These are phyloP conservation scores for Kuraishia molischiana DNA, from an alignment of 805 yeast species.

Conservation along the genomic window DNA sequence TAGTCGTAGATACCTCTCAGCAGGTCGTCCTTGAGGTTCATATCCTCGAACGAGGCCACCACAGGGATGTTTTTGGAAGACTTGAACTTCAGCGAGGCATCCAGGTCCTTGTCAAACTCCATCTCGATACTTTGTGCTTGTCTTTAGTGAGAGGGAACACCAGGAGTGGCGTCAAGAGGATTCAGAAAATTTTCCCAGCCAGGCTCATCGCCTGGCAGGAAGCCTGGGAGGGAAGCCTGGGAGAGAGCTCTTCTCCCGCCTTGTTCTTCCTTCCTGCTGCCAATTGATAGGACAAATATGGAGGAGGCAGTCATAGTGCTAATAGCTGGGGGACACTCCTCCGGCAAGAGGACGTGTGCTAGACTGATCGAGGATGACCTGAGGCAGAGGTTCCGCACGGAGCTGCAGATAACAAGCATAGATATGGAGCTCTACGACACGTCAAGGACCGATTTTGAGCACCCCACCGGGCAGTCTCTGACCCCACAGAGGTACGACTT, in stretches of 20 bases:
- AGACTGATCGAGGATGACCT: conserved; percentile 12
- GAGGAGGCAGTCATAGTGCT: conserved; percentile 8
- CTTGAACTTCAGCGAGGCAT: conserved; percentile 50
- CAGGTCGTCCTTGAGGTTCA: conserved; percentile 57
- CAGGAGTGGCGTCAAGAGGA: too few relatives aligned
- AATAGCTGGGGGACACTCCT: conserved; percentile 25
- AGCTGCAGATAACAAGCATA: conserved; percentile 10
- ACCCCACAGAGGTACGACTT: conserved; percentile 34
- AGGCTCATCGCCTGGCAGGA: background rate
- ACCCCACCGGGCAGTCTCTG: conserved; percentile 4
- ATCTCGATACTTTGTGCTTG: too few relatives aligned
- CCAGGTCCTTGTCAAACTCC: conserved; percentile 55
- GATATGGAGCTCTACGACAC: conserved; percentile 13
- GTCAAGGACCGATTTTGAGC: background rate
- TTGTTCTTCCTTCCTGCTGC: too few relatives aligned
- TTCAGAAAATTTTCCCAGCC: background rate
- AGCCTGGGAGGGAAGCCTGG: too few relatives aligned
- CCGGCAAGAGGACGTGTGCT: conserved; percentile 22
- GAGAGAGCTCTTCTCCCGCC: too few relatives aligned
- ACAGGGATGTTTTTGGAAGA: conserved; percentile 46
- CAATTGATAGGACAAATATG: too few relatives aligned
- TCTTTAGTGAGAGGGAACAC: too few relatives aligned
- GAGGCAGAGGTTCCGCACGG: conserved; percentile 1
- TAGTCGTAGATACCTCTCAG: conserved; percentile 64
- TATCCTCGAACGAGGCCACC: conserved; percentile 57